Percentiles rank a stretch among this genome's conserved stretches.
phyloP scores from a whole-genome alignment of 495 filamentous ascomycete genomes.

The Astrothelium subdiscretum region DNA sequence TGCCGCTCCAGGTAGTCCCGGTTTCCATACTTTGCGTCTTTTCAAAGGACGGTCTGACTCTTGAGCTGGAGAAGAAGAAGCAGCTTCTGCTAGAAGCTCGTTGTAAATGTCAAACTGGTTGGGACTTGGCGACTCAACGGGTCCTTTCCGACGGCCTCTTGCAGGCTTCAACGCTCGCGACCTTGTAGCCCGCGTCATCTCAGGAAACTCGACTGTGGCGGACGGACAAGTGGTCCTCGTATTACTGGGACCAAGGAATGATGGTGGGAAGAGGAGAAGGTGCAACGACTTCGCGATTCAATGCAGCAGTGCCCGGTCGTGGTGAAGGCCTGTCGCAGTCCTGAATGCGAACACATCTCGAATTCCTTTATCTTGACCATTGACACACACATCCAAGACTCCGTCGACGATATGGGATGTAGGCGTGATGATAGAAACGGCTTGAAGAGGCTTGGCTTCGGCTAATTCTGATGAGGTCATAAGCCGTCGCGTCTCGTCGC shows the following conservation, averaged over 20 bases:
- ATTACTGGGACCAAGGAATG: background rate
- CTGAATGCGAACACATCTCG: background rate
- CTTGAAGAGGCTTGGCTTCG: background rate
- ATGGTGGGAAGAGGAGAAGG: background rate
- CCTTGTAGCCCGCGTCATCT: background rate
- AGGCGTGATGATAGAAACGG: background rate
- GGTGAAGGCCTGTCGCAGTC: background rate
- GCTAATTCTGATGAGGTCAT: background rate
- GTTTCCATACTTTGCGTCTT: conserved; percentile 8
- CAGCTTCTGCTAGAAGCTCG: conserved; percentile 20
- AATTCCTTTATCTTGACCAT: background rate
- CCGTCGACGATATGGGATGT: background rate
- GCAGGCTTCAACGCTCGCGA: background rate
- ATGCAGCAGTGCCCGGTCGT: background rate
- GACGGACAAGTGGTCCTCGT: background rate
- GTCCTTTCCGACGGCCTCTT: background rate
- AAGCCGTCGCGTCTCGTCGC: background rate
- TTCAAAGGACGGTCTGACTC: conserved; percentile 13
- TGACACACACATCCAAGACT: background rate
- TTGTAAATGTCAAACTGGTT: conserved; percentile 10
- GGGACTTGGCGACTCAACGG: background rate
- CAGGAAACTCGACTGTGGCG: too few relatives aligned
- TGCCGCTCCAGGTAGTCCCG: background rate
- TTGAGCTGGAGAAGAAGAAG: conserved; percentile 1
- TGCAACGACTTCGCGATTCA: background rate